Evolutionary conservation across 2,329 filamentous ascomycete species (phyloP).

Genomic region (Scedosporium boydii): DNA sequence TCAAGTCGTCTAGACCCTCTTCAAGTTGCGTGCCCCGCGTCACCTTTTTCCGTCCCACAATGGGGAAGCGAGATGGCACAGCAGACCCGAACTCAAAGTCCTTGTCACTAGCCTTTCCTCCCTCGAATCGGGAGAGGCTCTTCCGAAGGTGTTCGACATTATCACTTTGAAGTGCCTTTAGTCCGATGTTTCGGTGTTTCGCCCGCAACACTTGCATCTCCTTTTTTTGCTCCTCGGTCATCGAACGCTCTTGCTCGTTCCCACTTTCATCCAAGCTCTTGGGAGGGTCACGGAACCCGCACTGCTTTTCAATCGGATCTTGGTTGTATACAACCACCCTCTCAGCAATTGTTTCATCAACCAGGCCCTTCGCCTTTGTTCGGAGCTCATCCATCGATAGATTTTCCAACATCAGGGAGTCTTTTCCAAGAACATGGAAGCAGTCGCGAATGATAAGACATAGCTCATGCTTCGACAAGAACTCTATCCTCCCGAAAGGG

Average conservation of each 20-base stretch:
- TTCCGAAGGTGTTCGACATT: background rate
- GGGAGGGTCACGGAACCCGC: too few relatives aligned
- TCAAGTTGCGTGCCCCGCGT: conserved; percentile 12
- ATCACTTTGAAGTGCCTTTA: conserved; percentile 3
- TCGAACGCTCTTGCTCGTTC: background rate
- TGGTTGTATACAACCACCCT: too few relatives aligned
- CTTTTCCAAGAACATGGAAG: background rate
- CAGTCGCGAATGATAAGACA: background rate
- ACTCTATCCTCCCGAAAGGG: background rate
- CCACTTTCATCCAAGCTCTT: background rate
- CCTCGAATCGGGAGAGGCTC: background rate
- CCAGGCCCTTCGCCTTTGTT: too few relatives aligned
- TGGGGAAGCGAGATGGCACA: conserved; percentile 10
- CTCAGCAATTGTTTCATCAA: too few relatives aligned
- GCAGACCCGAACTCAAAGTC: conserved; percentile 14
- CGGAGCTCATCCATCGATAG: too few relatives aligned
- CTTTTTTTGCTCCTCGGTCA: background rate
- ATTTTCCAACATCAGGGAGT: background rate
- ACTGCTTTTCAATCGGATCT: too few relatives aligned
- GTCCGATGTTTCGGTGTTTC: conserved; percentile 6
- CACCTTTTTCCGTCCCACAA: conserved; percentile 6
- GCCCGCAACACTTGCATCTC: background rate
- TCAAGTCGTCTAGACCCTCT: conserved; percentile 12
- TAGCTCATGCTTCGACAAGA: background rate
- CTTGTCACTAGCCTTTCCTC: conserved; percentile 7